Percentiles rank a stretch among this genome's conserved stretches.
Conservation (phyloP, 2,329 filamentous ascomycete genomes). For the Plectosphaerella plurivora region DNA sequence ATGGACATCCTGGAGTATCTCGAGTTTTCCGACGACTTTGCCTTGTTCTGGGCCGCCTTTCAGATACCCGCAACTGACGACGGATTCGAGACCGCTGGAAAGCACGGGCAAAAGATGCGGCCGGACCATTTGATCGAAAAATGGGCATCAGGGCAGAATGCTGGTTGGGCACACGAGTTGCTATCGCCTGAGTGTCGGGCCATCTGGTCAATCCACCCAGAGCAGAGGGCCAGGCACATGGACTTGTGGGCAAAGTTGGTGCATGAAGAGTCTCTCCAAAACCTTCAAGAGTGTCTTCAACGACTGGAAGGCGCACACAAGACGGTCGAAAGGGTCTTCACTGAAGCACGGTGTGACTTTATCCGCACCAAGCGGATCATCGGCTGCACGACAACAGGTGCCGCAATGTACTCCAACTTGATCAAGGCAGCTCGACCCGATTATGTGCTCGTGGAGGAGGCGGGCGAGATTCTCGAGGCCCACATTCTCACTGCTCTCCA, state of each 20-base stretch:
- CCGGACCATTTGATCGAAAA: slow-evolving; percentile 44
- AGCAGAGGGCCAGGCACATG: slow-evolving; percentile 8
- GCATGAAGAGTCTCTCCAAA: slow-evolving; percentile 42
- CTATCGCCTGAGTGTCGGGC: slow-evolving; percentile 18
- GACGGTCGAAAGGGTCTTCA: slow-evolving; percentile 36
- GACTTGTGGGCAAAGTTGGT: slow-evolving; percentile 39
- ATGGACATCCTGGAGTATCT: slow-evolving; percentile 34
- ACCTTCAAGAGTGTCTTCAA: slow-evolving; percentile 30
- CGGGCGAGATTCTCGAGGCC: slow-evolving; percentile 67
- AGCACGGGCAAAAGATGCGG: slow-evolving; percentile 35
- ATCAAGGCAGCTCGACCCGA: slow-evolving; percentile 52
- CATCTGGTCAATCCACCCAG: slow-evolving; percentile 47
- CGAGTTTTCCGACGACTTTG: slow-evolving; percentile 47
- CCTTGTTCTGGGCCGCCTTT: slow-evolving; percentile 53
- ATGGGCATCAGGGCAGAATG: slow-evolving; percentile 44
- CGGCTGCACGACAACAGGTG: slow-evolving; percentile 67
- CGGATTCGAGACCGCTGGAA: slow-evolving; percentile 42
- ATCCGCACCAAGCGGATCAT: slow-evolving; percentile 57
- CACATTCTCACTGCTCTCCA: slow-evolving; percentile 60
- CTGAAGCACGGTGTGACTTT: slow-evolving; percentile 32
- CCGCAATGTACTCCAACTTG: slow-evolving; percentile 54
- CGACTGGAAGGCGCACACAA: slow-evolving; percentile 37
- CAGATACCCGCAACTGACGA: slow-evolving; percentile 37
- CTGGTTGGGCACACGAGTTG: slow-evolving; percentile 34
- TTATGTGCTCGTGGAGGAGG: slow-evolving; percentile 66